Evolutionary conservation across 2,329 filamentous ascomycete species (phyloP), one percentile per base, ranked within the genome.

Genomic region (Simplicillium aogashimaense): DNA sequence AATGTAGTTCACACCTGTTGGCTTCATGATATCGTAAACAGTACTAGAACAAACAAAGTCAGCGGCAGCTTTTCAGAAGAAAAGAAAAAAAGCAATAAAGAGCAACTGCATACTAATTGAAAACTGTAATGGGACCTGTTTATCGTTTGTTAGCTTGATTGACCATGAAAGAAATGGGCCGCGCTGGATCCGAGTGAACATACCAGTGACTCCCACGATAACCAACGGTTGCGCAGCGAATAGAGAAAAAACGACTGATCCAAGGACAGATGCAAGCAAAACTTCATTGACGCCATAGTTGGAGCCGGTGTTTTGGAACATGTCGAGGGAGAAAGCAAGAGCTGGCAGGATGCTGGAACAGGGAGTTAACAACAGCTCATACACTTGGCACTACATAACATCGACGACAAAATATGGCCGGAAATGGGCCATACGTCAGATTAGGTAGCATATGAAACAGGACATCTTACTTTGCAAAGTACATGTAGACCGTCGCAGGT

Each of bases 261-360:
- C 88, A 7, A 95, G 67, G 2, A 94, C 87, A 2, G 86, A 94
- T 7, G 88, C 74, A 30, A 95, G 68, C n/a, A 95, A 68, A 2
- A 92, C 87, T 63, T 95, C 88, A 57, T 94, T 94, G 43, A 95
- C 87, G 38, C 88, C 87, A 53, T 87, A 94, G 49, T 84, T 83
- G 61, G 82, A 83, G 45, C 81, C 69, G 1, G 86, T 95, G 62
- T 89, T 90, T 45, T 81, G 83, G 56, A 94, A 92, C 88, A 95
- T 94, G 61, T 95, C 87, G 39, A 94, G 71, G 2, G 86, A 92
- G 63, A 94, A 94, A 36, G 88, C 88, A 44, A 94, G 64, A 1
- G 88, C 87, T 1, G 88, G 87, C 11, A 94, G 64, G 53, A 94
- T 92, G 64, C 86, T 92, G 53, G 39, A 40, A 38, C 37, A 39